These are phyloP conservation scores for Nemania diffusa DNA, from an alignment of 2,329 filamentous ascomycete genomes.

Conservation along the genomic window DNA sequence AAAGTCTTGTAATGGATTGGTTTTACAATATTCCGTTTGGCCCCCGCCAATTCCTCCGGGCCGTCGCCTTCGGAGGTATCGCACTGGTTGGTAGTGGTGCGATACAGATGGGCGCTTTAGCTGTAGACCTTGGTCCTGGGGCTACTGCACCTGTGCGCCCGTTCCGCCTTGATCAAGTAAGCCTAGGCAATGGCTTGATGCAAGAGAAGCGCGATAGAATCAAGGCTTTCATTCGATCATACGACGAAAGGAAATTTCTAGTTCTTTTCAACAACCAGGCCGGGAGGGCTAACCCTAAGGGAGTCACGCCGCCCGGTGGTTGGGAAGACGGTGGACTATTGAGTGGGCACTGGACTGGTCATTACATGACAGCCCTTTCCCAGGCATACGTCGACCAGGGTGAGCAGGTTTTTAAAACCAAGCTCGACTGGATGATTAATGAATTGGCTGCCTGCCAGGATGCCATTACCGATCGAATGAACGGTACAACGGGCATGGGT, in stretches of 20 bases:
- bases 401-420: constrained; percentile 47
- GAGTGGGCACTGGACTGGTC: constrained; percentile 50
- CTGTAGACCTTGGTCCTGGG: constrained; percentile 44
- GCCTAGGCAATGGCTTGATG: constrained; percentile 46
- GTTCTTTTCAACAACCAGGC: constrained; percentile 50
- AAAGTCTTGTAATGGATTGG: constrained; percentile 29
- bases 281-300: constrained; percentile 45
- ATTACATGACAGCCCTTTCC: constrained; percentile 49
- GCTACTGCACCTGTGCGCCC: constrained; percentile 48
- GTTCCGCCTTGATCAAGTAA: constrained; percentile 49
- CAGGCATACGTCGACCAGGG: constrained; percentile 50
- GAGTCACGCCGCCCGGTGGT: constrained; percentile 44
- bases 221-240: constrained; percentile 46
- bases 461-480: constrained; percentile 48
- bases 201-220: constrained; percentile 51
- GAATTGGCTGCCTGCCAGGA: constrained; percentile 48
- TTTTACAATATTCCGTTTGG: constrained; percentile 12
- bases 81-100: constrained; percentile 26
- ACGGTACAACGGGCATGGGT: constrained; percentile 27
- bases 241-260: constrained; percentile 47
- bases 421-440: constrained; percentile 50
- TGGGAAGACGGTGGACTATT: constrained; percentile 52
- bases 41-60: constrained; percentile 33
- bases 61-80: constrained; percentile 28
- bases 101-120: constrained; percentile 15